These are phyloP conservation scores for Anthostomella pinea DNA, from an alignment of 2,329 filamentous ascomycete genomes.

Conservation along the genomic window DNA sequence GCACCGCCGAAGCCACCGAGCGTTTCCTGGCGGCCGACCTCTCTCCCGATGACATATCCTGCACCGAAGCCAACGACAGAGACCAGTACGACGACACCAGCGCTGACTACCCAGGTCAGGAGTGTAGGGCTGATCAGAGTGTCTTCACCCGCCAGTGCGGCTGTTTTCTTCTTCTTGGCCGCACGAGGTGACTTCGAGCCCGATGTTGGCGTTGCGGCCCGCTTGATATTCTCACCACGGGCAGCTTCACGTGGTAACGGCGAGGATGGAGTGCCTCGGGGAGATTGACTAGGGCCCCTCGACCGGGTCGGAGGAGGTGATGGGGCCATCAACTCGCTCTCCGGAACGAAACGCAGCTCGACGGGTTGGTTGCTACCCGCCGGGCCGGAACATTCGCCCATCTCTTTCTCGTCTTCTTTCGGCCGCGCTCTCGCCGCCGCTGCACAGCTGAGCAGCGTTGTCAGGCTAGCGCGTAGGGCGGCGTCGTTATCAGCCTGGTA, in stretches of 20 bases:
- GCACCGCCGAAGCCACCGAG: slow-evolving; percentile 41
- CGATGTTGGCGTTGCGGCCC: slow-evolving; percentile 39
- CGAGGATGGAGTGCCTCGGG: slow-evolving; percentile 10
- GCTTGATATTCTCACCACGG: slow-evolving; percentile 47
- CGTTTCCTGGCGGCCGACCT: slow-evolving; percentile 61
- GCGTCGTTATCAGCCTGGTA: slow-evolving; percentile 90
- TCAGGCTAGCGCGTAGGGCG: slow-evolving; percentile 87
- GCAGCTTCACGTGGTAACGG: slow-evolving; percentile 18
- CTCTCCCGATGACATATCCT: slow-evolving; percentile 65
- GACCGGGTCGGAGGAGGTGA: slow-evolving; percentile 23
- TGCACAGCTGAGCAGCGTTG: slow-evolving; percentile 90
- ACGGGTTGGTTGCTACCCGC: slow-evolving; percentile 52
- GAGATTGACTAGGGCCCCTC: slow-evolving; percentile 15
- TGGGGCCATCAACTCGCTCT: slow-evolving; percentile 54
- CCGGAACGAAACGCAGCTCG: slow-evolving; percentile 57
- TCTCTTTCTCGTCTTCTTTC: slow-evolving; percentile 52
- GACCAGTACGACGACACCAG: slow-evolving; percentile 65
- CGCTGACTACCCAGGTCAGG: slow-evolving; percentile 63
- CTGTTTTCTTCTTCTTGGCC: slow-evolving; percentile 59
- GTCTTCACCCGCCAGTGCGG: slow-evolving; percentile 36
- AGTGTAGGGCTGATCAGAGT: slow-evolving; percentile 56
- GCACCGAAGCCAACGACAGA: slow-evolving; percentile 68
- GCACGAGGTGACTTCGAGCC: slow-evolving; percentile 41
- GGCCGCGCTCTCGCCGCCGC: slow-evolving; percentile 81
- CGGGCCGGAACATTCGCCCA: slow-evolving; percentile 39